phyloP scores from a whole-genome alignment of 768 basidiomycete species.

The Kondoa malvinella region DNA sequence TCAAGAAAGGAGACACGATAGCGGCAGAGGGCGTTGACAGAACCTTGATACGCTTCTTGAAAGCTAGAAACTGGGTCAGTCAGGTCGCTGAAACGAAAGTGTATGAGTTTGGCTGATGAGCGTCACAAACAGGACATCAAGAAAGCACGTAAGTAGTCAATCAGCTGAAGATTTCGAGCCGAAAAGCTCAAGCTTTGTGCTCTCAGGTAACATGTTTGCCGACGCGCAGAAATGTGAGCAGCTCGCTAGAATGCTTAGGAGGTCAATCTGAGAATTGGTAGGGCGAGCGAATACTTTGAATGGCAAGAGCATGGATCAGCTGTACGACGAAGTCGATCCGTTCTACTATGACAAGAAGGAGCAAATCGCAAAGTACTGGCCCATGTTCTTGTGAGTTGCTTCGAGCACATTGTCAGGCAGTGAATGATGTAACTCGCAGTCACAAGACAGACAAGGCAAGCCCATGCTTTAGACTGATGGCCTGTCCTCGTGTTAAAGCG shows the following conservation, averaged over 20 bases:
- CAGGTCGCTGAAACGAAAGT: not conserved
- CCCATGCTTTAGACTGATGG: not conserved
- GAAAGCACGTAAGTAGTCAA: no score
- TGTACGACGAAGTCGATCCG: conserved; percentile 2
- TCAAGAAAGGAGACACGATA: not conserved
- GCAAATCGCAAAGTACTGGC: conserved; percentile 3
- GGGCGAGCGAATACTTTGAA: not conserved
- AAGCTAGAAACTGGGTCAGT: not conserved
- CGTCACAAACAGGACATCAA: not conserved
- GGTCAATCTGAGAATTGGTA: not conserved
- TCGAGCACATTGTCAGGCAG: not conserved
- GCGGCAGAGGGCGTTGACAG: not conserved
- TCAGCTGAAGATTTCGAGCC: no score
- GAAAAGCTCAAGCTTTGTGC: no score
- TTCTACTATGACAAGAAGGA: not conserved
- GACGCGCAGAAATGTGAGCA: no score
- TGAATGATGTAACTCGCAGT: not conserved
- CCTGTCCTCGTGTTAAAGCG: not conserved
- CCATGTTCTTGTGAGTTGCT: conserved; percentile 4
- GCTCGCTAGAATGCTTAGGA: no score
- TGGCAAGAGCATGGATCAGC: conserved; percentile 6
- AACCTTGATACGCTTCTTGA: not conserved
- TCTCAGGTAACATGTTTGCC: no score
- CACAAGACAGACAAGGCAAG: conserved; percentile 5
- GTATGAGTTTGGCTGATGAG: no score